Conservation (phyloP, 75 land plant genomes). For the Sequoia sempervirens region DNA sequence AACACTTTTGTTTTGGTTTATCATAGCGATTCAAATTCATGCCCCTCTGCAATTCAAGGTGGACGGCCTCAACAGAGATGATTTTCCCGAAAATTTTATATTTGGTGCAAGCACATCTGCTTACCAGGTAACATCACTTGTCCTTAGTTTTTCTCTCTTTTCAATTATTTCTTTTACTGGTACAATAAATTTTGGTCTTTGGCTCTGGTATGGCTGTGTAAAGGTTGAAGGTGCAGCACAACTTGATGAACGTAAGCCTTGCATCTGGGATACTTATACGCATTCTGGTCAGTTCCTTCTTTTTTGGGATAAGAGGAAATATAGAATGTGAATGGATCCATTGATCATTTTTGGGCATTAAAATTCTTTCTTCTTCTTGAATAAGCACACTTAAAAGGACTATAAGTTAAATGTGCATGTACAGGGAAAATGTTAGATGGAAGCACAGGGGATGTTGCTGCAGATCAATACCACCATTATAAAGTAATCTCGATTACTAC, state of each 20-base stretch:
- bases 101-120: slow-evolving; percentile 59
- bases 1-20: background rate
- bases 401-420: background rate
- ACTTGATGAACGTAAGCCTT: slow-evolving; percentile 63
- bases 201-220: background rate
- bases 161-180: background rate
- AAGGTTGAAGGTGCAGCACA: slow-evolving; percentile 75
- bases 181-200: background rate
- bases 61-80: slow-evolving; percentile 14
- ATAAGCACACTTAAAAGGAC: no score
- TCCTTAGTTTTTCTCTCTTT: background rate
- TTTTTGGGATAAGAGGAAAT: background rate
- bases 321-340: no score
- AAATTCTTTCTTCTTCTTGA: no score
- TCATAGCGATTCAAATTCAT: background rate
- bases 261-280: slow-evolving; percentile 70
- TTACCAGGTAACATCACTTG: slow-evolving; percentile 41
- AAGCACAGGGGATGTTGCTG: slow-evolving; percentile 44
- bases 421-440: slow-evolving; percentile 27
- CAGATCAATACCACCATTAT: slow-evolving; percentile 78
- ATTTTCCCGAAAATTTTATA: slow-evolving; percentile 48
- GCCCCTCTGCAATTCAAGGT: background rate
- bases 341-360: no score
- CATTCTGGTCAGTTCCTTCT: slow-evolving; percentile 29
- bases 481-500: slow-evolving; percentile 24